phyloP scores from a whole-genome alignment of 768 basidiomycete species.

The Mycena pura region DNA sequence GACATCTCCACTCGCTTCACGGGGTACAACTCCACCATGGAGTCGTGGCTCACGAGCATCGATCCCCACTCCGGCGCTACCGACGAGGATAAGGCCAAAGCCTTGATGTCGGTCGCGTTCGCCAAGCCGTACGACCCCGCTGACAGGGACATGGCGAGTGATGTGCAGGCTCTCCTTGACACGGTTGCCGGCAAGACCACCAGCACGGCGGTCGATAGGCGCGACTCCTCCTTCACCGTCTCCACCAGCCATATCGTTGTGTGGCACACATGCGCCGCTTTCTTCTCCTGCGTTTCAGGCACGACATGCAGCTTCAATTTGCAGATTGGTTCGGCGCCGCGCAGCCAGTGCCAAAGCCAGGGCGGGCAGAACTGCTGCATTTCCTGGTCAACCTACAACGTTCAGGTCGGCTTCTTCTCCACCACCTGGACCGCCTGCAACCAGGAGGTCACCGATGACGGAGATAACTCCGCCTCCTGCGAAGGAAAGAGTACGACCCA shows the following conservation, averaged over 20 bases:
- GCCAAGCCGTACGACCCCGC: conserved; percentile 6
- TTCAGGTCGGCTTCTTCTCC: conserved; percentile 9
- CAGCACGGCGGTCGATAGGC: conserved; percentile 2
- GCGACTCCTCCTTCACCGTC: conserved; percentile 3
- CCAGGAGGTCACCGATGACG: conserved; percentile 7
- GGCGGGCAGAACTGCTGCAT: conserved; percentile 14
- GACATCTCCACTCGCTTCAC: conserved; percentile 9
- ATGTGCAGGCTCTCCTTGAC: conserved; percentile 6
- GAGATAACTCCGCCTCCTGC: conserved; percentile 7
- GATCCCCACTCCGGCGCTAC: conserved; percentile 6
- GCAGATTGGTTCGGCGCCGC: conserved; percentile 5
- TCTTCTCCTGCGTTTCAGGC: conserved; percentile 11
- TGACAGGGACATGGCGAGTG: neutral
- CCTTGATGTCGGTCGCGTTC: conserved; percentile 8
- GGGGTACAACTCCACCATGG: conserved; percentile 11
- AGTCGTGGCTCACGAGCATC: conserved; percentile 12
- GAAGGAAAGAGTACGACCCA: conserved; percentile 3
- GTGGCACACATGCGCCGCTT: conserved; percentile 3
- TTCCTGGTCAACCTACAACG: conserved; percentile 8
- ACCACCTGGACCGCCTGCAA: conserved; percentile 9
- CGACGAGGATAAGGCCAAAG: conserved; percentile 2
- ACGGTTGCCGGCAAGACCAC: conserved; percentile 7
- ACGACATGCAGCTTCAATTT: conserved; percentile 6
- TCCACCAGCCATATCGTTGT: conserved; percentile 1
- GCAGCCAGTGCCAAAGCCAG: conserved; percentile 11